Base-by-base conservation (phyloP, 768 basidiomycete species). In the Gymnopilus dilepis region DNA sequence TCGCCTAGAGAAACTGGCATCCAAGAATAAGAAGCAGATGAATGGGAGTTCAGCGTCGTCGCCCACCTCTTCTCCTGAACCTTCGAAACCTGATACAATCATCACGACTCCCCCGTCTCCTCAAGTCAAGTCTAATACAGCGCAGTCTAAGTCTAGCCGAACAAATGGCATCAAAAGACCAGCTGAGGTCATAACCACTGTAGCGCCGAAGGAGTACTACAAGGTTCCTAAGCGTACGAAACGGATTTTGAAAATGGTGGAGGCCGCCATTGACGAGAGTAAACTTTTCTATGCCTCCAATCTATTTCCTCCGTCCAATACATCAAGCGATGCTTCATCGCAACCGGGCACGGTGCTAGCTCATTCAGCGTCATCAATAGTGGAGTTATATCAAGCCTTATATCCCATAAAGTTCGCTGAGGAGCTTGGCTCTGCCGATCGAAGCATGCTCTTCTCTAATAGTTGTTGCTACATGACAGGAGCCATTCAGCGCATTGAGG, bases 321-420 rank as follows among this genome's bases (percentile, higher is more conserved):
- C 74, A 61, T 54, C 69, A 0, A 63, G 74, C 28, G 66, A 81
- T 30, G 67, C 66, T 28, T 72, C 67, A 1, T 61, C 71, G 9
- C 62, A 75, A 2, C 81, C 84, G 19, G 89, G 90, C 9, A 77
- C 74, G 1, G 75, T 88, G 21, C 78, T 95, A 24, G 69, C 84
- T 43, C 84, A 88, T 64, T 81, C 89, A 1, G 83, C 89, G 17
- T 77, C 86, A 2, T 82, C 88, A 17, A 80, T 88, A 2, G 78
- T 97, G 57, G 94, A 96, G 56, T 76, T 97, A 8, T 91, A 88
- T 74, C 84, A 90, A 43, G 92, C 92, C 1, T 72, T 97, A 24
- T 87, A 91, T 70, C 93, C 93, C 12, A 80, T 91, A 37, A 80
- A 80, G 33, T 86, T 86, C 61, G 73, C 78, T 0, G 67, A 77